Base-by-base conservation (phyloP, 108 stramenopile genomes). In the Skeletonema marinoi region DNA sequence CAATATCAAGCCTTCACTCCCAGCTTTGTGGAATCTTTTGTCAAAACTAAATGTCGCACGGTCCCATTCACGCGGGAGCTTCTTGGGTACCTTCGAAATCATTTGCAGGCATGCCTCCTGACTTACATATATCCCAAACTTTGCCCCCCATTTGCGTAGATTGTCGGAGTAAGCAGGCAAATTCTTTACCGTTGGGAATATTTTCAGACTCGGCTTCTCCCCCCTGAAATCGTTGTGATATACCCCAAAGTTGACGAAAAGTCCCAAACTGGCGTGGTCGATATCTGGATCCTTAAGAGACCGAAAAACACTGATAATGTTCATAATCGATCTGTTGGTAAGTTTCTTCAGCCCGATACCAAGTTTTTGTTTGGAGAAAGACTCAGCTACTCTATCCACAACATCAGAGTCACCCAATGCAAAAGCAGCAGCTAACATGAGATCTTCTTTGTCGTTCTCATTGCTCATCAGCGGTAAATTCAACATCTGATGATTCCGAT, bases 271-370 rank as follows among this genome's bases (percentile, higher is more conserved):
- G 29, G 32, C 32, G 30, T 63, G 62, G 1, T 33, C 32, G 9
- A 63, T 63, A 36, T 7, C 32, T 10, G 62, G 62, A 39, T 63
- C 32, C 16, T 63, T 5, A 16, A 63, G n/a, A 7, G 62, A 63
- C 30, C 33, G 38, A 16, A 63, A 61, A 17, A 63, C 62, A 7
- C 30, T 63, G 62, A 63, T 63, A 17, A 63, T 63, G 14, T 63
- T 33, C n/a, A 17, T 4, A 8, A 63, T 32, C 21, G 62, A 25
- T 17, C 21, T 30, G 1, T n/a, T 21, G n/a, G 29, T 33, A 63
- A 63, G 35, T 63, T 63, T 63, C 62, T 63, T 63, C 32, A 63
- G 39, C 1, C 62, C 62, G n/a, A 63, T 63, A 4, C 62, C 62
- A 4, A 63, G 9, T 17, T n/a, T 25, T 63, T 63, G 62, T 31